Conservation (phyloP, 164 flowering plant genomes). For the Brasenia schreberi region DNA sequence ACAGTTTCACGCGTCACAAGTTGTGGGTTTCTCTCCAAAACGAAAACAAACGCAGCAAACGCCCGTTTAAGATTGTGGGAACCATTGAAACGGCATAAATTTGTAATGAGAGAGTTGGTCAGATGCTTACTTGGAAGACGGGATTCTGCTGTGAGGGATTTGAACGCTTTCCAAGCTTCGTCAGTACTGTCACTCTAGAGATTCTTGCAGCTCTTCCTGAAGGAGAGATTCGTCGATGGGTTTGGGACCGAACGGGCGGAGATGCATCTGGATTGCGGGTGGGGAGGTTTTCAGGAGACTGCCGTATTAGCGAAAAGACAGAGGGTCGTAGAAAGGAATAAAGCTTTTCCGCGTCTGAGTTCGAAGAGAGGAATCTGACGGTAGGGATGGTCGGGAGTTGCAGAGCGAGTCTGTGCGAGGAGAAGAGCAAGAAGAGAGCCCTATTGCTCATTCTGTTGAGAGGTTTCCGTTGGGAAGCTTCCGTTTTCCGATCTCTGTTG, state of each 20-base stretch:
- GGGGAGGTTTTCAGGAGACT: conserved; percentile 7
- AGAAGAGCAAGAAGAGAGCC: conserved; percentile 4
- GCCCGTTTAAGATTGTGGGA: conserved; percentile 73
- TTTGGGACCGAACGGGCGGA: conserved; percentile 10
- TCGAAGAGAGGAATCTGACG: conserved; percentile 25
- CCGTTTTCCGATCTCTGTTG: no score
- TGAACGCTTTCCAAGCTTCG: conserved; percentile 92
- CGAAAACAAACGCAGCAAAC: conserved; percentile 53
- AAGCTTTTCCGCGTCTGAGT: conserved; percentile 32
- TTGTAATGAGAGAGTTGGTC: conserved; percentile 53
- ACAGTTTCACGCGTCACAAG: conserved; percentile 37
- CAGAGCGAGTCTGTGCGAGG: conserved; percentile 2
- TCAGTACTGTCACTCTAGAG: conserved; percentile 49
- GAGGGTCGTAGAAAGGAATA: conserved; percentile 87
- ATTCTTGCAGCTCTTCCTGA: conserved; percentile 36
- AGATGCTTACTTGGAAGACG: conserved; percentile 47
- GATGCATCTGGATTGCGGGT: conserved; percentile 9
- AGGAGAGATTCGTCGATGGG: conserved; percentile 27
- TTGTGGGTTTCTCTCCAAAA: conserved; percentile 55
- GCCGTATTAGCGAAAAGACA: conserved; percentile 32
- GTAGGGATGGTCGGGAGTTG: not conserved
- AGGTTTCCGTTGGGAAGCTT: no score
- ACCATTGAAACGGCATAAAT: conserved; percentile 47
- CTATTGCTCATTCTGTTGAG: conserved; percentile 30
- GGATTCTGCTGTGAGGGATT: conserved; percentile 40